Base-by-base conservation (phyloP, 305 asterid species). In the Fraxinus baroniana region DNA sequence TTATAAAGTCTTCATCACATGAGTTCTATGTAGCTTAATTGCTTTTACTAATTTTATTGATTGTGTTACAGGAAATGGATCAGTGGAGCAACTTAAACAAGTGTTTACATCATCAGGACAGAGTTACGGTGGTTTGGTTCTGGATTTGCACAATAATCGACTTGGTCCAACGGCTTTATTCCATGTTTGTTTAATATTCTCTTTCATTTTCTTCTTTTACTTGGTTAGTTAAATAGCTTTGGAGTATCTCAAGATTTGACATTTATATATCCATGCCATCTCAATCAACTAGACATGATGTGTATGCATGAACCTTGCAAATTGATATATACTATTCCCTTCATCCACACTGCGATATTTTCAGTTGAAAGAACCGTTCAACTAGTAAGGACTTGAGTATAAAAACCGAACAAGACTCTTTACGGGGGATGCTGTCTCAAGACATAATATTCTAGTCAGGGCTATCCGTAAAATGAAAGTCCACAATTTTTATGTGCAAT, bases 121-220 rank as follows among this genome's bases (percentile, higher is more conserved):
- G 86, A 94, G 84, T 79, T 90, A 91, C 78, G 98, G 98, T 86
- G 97, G 96, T 68, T 86, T 93, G 85, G 87, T 89, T 82, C 88
- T 96, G 87, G 94, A 96, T 91, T 88, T 96, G 88, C 99, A 96
- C 83, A 80, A 84, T 83, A 96, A 94, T 86, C 94, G 90, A 76
- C 97, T 96, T 82, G 98, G 98, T 71, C 92, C 97, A 76, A 87
- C 97, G 75, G 92, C 97, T 86, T 87, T 96, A 74, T 93, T 90
- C 88, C 95, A 92, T 93, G 99, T 96, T 33, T 28, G 82, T 79
- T 73, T 83, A 80, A 82, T 84, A 79, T 84, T 78, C 74, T 74
- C 37, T 66, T 37, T 49, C 52, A 72, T 55, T 77, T 80, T 28
- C 26, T 28, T 79, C 46, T 74, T 62, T 66, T 70, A 28, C 39